phyloP scores from a whole-genome alignment of 192 early-diverging fungal genomes.

The Neocallimastix lanati region DNA sequence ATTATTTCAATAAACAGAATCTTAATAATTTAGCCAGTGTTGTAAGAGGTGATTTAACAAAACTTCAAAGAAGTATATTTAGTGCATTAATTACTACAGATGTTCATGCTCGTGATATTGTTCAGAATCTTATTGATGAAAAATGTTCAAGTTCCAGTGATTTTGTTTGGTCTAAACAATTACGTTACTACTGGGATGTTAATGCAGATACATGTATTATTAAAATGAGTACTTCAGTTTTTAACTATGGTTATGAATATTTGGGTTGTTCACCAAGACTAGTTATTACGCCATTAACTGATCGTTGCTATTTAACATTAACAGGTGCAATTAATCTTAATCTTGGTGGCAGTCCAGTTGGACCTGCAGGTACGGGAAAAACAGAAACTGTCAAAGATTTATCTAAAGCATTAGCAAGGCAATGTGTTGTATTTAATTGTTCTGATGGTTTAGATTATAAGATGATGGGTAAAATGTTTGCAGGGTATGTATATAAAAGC shows the following conservation, averaged over 20 bases:
- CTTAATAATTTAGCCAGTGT: constrained; percentile 25
- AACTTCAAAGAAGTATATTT: constrained; percentile 31
- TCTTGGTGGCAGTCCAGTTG: constrained; percentile 35
- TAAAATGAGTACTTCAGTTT: constrained; percentile 32
- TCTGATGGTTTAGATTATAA: constrained; percentile 47
- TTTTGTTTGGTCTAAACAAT: constrained; percentile 43
- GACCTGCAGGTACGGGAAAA: constrained; percentile 39
- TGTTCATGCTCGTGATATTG: constrained; percentile 40
- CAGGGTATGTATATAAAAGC: constrained; percentile 6
- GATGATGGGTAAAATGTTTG: constrained; percentile 53
- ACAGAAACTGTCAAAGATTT: constrained; percentile 46
- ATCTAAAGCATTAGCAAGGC: constrained; percentile 34
- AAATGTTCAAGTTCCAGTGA: constrained; percentile 21
- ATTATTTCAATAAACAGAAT: constrained; percentile 29
- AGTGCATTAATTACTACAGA: constrained; percentile 42
- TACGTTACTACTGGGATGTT: constrained; percentile 40
- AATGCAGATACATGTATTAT: constrained; percentile 35
- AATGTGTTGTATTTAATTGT: constrained; percentile 46
- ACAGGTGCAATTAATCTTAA: constrained; percentile 43
- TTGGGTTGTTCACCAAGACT: constrained; percentile 38
- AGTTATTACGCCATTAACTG: constrained; percentile 41
- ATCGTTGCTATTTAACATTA: constrained; percentile 40
- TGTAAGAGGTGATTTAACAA: constrained; percentile 38
- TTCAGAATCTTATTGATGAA: constrained; percentile 19
- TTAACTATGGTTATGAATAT: constrained; percentile 42